These are phyloP conservation scores for Datura wrightii DNA, from an alignment of 257 asterid genomes.

Conservation along the genomic window DNA sequence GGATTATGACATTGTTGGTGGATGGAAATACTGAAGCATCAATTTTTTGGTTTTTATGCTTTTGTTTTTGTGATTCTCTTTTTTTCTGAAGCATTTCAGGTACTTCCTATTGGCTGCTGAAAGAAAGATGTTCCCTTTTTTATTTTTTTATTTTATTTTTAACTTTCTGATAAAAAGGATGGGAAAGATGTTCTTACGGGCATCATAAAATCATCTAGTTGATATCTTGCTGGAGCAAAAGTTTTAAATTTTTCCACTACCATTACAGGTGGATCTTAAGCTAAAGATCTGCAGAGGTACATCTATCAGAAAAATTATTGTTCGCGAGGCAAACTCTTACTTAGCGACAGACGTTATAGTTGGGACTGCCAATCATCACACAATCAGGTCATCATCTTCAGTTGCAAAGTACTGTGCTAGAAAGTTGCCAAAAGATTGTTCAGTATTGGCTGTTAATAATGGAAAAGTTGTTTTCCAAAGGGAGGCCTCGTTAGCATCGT, in stretches of 20 bases:
- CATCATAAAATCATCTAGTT: neutral
- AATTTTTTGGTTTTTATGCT: slow-evolving; percentile 39
- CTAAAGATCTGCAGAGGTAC: slow-evolving; percentile 94
- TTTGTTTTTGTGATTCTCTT: neutral
- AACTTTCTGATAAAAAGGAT: neutral
- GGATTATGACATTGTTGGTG: slow-evolving; percentile 46
- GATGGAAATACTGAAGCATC: slow-evolving; percentile 43
- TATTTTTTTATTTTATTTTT: too few species aligned
- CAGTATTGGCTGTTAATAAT: slow-evolving; percentile 74
- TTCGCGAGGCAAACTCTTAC: slow-evolving; percentile 81
- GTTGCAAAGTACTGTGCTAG: slow-evolving; percentile 88
- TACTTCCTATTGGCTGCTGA: neutral
- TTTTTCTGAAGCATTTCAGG: too few species aligned
- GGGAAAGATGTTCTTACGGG: neutral
- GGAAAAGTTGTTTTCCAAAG: slow-evolving; percentile 76
- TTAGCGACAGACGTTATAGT: slow-evolving; percentile 72
- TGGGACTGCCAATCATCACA: slow-evolving; percentile 68
- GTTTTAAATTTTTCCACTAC: neutral
- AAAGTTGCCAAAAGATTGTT: slow-evolving; percentile 72
- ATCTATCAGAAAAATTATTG: slow-evolving; percentile 68
- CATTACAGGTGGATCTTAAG: slow-evolving; percentile 82
- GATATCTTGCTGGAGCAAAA: neutral
- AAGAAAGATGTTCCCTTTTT: neutral
- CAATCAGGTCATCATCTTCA: slow-evolving; percentile 69
- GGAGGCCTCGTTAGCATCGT: slow-evolving; percentile 52